phyloP scores from a whole-genome alignment of 441 rosid genomes.

The Adansonia rubrostipa region DNA sequence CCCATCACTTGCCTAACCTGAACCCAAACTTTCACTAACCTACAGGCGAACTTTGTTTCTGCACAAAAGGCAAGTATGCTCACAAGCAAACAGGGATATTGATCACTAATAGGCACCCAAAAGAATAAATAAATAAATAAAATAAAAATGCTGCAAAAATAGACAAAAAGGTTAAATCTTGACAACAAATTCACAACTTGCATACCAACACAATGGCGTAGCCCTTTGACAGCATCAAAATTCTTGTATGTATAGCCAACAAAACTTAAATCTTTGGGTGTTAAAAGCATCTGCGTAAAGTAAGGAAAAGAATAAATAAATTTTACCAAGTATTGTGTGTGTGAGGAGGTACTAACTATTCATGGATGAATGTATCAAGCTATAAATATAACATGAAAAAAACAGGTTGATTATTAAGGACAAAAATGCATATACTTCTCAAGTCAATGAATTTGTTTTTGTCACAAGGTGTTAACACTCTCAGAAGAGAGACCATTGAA shows the following conservation, averaged over 20 bases:
- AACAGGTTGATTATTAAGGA: conserved; percentile 2
- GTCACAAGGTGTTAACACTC: not conserved
- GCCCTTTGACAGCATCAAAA: conserved; percentile 91
- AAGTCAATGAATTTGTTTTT: not conserved
- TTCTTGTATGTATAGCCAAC: conserved; percentile 99
- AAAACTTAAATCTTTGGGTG: conserved; percentile 91
- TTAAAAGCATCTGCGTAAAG: conserved; percentile 69
- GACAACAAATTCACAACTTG: conserved; percentile 20
- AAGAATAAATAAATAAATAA: not conserved
- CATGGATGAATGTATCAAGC: not conserved
- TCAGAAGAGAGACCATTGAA: not conserved
- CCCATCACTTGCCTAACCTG: conserved; percentile 1
- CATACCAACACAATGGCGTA: conserved; percentile 69
- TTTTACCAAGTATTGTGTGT: not conserved
- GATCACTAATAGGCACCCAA: not conserved
- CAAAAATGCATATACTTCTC: not conserved
- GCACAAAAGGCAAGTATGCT: not conserved
- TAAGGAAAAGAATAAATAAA: conserved; percentile 17
- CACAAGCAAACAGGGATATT: not conserved
- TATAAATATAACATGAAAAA: not conserved
- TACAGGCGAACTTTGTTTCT: conserved; percentile 6
- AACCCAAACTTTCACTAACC: conserved; percentile 5
- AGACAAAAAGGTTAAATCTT: conserved; percentile 20
- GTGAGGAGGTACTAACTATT: not conserved
- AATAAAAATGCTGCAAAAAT: not conserved